Evolutionary conservation across 768 basidiomycete genomes (phyloP).

Genomic region (Boletus eberwhitei): DNA sequence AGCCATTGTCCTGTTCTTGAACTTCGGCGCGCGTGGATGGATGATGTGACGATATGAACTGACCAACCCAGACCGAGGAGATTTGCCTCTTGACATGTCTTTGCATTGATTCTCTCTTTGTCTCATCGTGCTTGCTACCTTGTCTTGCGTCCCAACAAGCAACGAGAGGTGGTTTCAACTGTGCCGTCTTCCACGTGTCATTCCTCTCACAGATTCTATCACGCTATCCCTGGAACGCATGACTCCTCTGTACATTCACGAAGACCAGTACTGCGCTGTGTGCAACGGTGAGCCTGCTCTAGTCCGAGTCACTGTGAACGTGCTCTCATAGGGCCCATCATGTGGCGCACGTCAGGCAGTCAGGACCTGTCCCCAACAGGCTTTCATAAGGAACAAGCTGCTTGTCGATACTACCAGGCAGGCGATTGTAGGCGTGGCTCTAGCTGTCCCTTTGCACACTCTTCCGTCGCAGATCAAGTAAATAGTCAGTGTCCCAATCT

Average conservation of each 20-base stretch:
- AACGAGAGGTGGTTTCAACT: slow-evolving; percentile 14
- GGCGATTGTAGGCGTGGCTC: slow-evolving; percentile 28
- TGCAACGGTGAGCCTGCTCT: slow-evolving; percentile 15
- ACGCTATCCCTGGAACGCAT: slow-evolving; percentile 7
- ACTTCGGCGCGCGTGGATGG: slow-evolving; percentile 14
- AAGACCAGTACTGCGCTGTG: slow-evolving; percentile 8
- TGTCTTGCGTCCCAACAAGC: slow-evolving; percentile 36
- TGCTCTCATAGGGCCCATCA: slow-evolving; percentile 6
- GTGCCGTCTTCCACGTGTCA: neutral
- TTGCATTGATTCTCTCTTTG: slow-evolving; percentile 12
- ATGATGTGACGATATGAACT: slow-evolving; percentile 20
- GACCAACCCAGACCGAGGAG: slow-evolving; percentile 3
- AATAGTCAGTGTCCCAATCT: slow-evolving; percentile 16
- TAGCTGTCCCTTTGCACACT: slow-evolving; percentile 26
- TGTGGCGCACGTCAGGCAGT: slow-evolving; percentile 8
- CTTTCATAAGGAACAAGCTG: slow-evolving; percentile 5
- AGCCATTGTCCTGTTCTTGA: slow-evolving; percentile 29
- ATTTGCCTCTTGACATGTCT: slow-evolving; percentile 18
- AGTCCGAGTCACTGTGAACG: neutral
- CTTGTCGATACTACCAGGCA: slow-evolving; percentile 27
- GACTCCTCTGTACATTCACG: slow-evolving; percentile 11
- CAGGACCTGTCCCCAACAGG: slow-evolving; percentile 1
- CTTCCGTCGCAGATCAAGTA: slow-evolving; percentile 1
- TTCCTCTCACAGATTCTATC: neutral
- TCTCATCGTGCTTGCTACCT: slow-evolving; percentile 32